A percentile compares a stretch with the other conserved stretches of the same genome.
Evolutionary conservation across 768 basidiomycete genomes (phyloP).

Genomic region (Tephrocybe sp.): DNA sequence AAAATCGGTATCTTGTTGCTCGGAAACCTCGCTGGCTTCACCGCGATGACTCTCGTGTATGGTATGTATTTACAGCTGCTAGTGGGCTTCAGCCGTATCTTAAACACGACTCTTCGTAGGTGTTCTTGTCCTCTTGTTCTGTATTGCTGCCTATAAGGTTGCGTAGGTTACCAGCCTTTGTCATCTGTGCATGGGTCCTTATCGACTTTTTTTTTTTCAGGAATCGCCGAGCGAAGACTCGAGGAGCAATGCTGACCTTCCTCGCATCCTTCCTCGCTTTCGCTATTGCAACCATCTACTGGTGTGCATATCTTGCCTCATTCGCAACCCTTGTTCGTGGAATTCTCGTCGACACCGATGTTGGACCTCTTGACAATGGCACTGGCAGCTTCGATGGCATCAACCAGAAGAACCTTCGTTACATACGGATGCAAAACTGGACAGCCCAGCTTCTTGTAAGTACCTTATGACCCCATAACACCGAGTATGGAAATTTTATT

Average conservation of each 20-base stretch:
- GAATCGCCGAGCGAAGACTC: constrained; percentile 7
- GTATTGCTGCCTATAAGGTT: constrained; percentile 11
- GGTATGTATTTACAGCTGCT: background rate
- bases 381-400: constrained; percentile 14
- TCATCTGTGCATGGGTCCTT: background rate
- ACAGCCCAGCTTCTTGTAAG: constrained; percentile 13
- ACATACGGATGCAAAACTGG: constrained; percentile 13
- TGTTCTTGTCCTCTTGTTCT: constrained; percentile 15
- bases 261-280: constrained; percentile 1
- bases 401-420: constrained; percentile 13
- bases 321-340: constrained; percentile 17
- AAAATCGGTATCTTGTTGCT: constrained; percentile 14
- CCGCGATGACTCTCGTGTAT: constrained; percentile 16
- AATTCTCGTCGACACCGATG: constrained; percentile 15
- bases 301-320: constrained; percentile 15
- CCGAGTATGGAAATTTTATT: background rate
- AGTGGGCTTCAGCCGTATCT: background rate
- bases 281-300: constrained; percentile 12
- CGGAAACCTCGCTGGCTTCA: constrained; percentile 14
- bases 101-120: background rate
- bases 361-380: constrained; percentile 12
- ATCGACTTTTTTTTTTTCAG: no score
- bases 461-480: background rate
- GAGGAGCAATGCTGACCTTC: background rate
- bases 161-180: background rate